These are phyloP conservation scores for Paratinospora sagittata DNA, from an alignment of 164 flowering plant species.

Conservation along the genomic window DNA sequence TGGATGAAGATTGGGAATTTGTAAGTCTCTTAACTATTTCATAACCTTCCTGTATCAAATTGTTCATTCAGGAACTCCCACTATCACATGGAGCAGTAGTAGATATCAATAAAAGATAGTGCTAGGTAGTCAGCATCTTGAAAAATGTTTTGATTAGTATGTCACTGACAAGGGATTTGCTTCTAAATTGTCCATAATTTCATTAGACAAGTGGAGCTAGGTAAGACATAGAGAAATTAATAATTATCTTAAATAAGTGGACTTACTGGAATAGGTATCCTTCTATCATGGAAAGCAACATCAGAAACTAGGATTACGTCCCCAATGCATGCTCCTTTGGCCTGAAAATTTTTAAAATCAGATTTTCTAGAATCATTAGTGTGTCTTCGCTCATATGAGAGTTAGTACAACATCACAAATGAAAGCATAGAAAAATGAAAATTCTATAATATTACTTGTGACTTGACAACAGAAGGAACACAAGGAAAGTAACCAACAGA, in stretches of 20 bases:
- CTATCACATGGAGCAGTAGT: neutral
- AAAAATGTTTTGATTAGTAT: neutral
- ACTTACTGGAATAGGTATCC: slow-evolving; percentile 98
- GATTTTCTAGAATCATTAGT: neutral
- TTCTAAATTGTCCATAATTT: neutral
- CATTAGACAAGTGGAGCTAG: neutral
- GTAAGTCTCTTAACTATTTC: neutral
- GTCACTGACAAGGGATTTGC: neutral
- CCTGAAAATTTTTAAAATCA: slow-evolving; percentile 42
- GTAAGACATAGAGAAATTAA: neutral
- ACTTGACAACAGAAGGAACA: neutral
- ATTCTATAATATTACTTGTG: too few species aligned
- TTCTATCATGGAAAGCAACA: slow-evolving; percentile 93
- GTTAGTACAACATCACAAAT: neutral
- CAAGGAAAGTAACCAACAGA: neutral
- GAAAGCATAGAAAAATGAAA: neutral
- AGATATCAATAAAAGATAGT: neutral
- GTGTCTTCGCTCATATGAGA: neutral
- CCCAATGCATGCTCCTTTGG: slow-evolving; percentile 77
- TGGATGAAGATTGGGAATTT: slow-evolving; percentile 1
- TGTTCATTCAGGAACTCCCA: neutral
- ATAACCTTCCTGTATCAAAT: neutral
- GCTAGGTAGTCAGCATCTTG: neutral
- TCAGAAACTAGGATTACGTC: slow-evolving; percentile 74
- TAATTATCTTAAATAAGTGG: neutral